Base-by-base conservation (phyloP, 164 flowering plant genomes). In the Protea cynaroides region DNA sequence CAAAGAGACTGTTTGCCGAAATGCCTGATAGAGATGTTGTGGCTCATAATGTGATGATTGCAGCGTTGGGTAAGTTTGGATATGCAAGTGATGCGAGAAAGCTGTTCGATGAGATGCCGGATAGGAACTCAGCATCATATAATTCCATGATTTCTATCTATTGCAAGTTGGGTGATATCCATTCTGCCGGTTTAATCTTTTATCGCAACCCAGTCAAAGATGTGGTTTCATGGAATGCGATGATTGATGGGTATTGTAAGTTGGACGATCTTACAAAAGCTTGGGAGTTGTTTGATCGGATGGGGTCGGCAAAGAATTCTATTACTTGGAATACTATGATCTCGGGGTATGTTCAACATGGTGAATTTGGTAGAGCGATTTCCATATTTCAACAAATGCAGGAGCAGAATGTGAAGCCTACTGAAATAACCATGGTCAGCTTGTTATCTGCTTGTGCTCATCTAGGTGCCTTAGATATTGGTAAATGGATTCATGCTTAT, bases 361-460 rank as follows among this genome's bases (percentile, higher is more conserved):
- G 67, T 65, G 64, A 73, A 38, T 75, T 67, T 43, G 53, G 59
- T 18, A 67, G 47, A 53, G 84, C 80, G 9, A 40, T 79, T 23
- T 49, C 54, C 2, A 37, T 61, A 13, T 72, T 75, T 58, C 69
- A 61, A 36, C 25, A 58, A 40, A 79, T 81, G 82, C 78, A 72
- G 49, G 67, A 46, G 19, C 70, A 69, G 44, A 68, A 65, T 36
- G 75, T 77, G 25, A 69, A 58, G 63, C 79, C 78, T 1, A 77
- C 72, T 29, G 82, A 72, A 70, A 77, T 69, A 51, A 76, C 80
- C 15, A 79, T 81, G 78, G 76, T 79, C 17, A 67, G 79, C 60
- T 73, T 81, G 69, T 63, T 81, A 54, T 64, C 74, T 56, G 84
- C 82, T 9, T 78, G 80, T 67, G 79, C 82, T 55, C 79, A 81